Evolutionary conservation across 2,329 filamentous ascomycete species (phyloP).

Genomic region (Gaeumannomyces sp.): DNA sequence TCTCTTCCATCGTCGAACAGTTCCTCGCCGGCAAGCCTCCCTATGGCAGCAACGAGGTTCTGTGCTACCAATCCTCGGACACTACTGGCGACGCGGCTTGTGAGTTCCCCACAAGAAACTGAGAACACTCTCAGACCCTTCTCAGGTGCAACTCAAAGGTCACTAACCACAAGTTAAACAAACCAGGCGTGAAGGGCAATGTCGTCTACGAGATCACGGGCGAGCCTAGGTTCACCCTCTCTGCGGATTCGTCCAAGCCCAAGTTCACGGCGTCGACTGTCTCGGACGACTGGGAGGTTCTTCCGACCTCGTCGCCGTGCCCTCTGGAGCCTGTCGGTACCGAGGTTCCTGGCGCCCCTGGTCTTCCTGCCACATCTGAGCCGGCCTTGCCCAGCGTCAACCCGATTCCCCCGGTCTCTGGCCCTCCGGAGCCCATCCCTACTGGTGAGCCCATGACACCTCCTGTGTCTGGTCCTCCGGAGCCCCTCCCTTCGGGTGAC

Average conservation of each 20-base stretch:
- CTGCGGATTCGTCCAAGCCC: slow-evolving; percentile 28
- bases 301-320: neutral
- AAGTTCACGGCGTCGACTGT: slow-evolving; percentile 16
- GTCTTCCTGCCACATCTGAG: neutral
- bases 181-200: slow-evolving; percentile 35
- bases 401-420: slow-evolving; percentile 15
- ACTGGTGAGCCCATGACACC: neutral
- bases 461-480: slow-evolving; percentile 5
- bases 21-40: slow-evolving; percentile 38
- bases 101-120: slow-evolving; percentile 8
- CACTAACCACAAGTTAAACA: neutral
- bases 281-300: neutral
- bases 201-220: slow-evolving; percentile 33
- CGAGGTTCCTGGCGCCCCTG: neutral
- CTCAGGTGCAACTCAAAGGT: neutral
- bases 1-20: slow-evolving; percentile 12
- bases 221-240: slow-evolving; percentile 29
- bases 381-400: slow-evolving; percentile 11
- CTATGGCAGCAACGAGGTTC: slow-evolving; percentile 25
- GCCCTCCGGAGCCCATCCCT: slow-evolving; percentile 12
- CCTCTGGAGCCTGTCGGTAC: neutral
- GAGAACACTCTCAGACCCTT: neutral
- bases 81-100: slow-evolving; percentile 39
- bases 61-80: slow-evolving; percentile 34
- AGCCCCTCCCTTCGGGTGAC: neutral